Evolutionary conservation across 148 eudicot species (phyloP).

Genomic region (Beta vulgaris): DNA sequence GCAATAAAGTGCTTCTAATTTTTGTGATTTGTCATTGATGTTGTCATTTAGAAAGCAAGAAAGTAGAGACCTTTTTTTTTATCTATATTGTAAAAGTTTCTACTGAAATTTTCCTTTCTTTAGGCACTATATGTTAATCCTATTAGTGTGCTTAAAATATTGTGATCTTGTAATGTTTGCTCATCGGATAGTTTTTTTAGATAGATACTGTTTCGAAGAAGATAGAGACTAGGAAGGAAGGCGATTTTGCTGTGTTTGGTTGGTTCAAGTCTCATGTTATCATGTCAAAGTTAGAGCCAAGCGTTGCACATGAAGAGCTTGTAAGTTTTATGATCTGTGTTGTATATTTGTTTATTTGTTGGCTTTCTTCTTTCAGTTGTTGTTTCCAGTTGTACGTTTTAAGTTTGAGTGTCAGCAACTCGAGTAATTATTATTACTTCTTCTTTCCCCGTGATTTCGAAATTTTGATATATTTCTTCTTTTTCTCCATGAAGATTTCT

Average conservation of each 20-base stretch:
- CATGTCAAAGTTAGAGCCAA: slow-evolving; percentile 70
- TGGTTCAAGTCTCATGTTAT: slow-evolving; percentile 84
- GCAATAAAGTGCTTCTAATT: not conserved
- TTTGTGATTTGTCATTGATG: not conserved
- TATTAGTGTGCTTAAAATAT: not conserved
- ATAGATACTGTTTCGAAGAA: slow-evolving; percentile 57
- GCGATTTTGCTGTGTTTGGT: slow-evolving; percentile 57
- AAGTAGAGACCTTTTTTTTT: not conserved
- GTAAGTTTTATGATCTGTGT: slow-evolving; percentile 56
- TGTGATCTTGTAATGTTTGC: not conserved
- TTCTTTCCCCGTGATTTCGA: not conserved
- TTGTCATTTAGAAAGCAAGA: not conserved
- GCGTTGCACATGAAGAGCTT: slow-evolving; percentile 85
- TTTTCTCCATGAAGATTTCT: not conserved
- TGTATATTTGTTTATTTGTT: not conserved
- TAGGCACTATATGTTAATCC: not conserved
- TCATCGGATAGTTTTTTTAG: slow-evolving; percentile 38
- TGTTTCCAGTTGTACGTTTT: not conserved
- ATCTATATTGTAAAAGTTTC: not conserved
- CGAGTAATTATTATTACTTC: not conserved
- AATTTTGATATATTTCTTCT: too few species aligned
- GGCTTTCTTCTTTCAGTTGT: not conserved
- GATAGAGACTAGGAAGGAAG: slow-evolving; percentile 53
- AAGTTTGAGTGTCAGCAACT: not conserved
- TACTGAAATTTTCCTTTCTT: not conserved